Base-by-base conservation (phyloP, 164 flowering plant species). In the Sextonia rubra region DNA sequence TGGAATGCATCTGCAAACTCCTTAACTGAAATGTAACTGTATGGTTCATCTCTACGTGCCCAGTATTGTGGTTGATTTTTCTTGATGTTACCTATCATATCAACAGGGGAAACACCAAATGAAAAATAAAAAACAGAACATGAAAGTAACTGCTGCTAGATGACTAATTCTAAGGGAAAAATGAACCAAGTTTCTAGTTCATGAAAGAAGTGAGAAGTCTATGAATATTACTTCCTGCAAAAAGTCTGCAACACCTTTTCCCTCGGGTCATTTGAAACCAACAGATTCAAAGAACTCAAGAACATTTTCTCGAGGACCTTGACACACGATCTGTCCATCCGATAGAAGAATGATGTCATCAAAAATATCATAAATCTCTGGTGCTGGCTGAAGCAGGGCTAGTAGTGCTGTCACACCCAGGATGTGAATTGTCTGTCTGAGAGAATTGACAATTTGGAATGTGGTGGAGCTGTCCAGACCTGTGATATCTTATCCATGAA, bases 401-500 rank as follows among this genome's bases (percentile, higher is more conserved):
- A 92, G 87, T 47, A 92, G 27, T 9, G 89, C 88, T 3, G 93
- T 90, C 64, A 85, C 89, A 23, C 84, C 69, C 22, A 89, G 80
- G 62, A 89, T 80, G 76, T 89, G 95, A 52, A 87, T 77, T 3
- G 72, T 62, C 63, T 92, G 89, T 77, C 76, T 77, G 0, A 92
- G 64, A 18, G 86, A 82, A 65, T 89, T 89, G 75, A 90, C 88
- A 66, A 92, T 88, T 69, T 87, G 87, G 74, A 48, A 92, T 11
- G 95, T 90, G 12, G 95, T 92, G 1, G 96, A 92, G 73, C 90
- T 92, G 77, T 92, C 96, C 66, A 92, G 74, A 47, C 97, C 97
- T 8, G 92, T 92, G 0, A 92, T 77, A 92, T 92, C 80, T 90
- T 94, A 66, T 92, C 97, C 97, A 92, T 92, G 77, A 92, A 87